A percentile compares a stretch with the other conserved stretches of the same genome.
Evolutionary conservation across 2,329 filamentous ascomycete species (phyloP).

Genomic region (Monosporascus sp.): DNA sequence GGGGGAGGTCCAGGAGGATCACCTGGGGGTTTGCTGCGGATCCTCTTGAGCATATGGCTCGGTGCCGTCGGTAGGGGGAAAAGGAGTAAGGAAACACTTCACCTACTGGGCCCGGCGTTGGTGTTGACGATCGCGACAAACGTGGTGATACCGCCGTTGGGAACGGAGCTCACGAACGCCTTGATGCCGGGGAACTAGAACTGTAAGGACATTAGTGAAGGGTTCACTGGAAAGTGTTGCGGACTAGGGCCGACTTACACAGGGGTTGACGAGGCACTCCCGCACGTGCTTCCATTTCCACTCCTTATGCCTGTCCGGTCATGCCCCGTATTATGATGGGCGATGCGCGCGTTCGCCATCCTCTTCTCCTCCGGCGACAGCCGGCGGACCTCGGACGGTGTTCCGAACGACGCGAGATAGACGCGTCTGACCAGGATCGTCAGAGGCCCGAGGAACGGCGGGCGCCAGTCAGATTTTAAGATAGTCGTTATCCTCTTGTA

Average conservation of each 20-base stretch:
- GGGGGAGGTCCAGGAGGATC: constrained; percentile 31
- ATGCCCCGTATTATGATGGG: constrained; percentile 31
- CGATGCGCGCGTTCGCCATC: constrained; percentile 32
- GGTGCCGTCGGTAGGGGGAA: not conserved
- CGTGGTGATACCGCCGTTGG: constrained; percentile 31
- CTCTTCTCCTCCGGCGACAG: constrained; percentile 29
- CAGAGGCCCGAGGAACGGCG: constrained; percentile 29
- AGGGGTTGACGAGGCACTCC: constrained; percentile 31
- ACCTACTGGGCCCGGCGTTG: constrained; percentile 30
- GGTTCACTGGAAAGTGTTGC: not conserved
- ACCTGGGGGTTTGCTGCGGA: constrained; percentile 28
- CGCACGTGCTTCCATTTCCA: constrained; percentile 33
- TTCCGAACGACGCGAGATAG: constrained; percentile 31
- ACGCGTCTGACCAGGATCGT: constrained; percentile 28
- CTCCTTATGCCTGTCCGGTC: constrained; percentile 31
- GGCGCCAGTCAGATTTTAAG: not conserved
- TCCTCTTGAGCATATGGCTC: not conserved
- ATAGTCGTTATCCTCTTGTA: no score
- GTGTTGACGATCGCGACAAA: constrained; percentile 31
- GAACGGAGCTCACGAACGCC: constrained; percentile 30
- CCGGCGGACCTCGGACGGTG: constrained; percentile 34
- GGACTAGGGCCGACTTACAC: constrained; percentile 10
- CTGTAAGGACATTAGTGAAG: constrained; percentile 8
- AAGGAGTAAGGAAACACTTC: not conserved
- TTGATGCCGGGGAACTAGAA: constrained; percentile 34